These are phyloP conservation scores for Furcasterigmium furcatum DNA, from an alignment of 2,329 filamentous ascomycete genomes.

Conservation along the genomic window DNA sequence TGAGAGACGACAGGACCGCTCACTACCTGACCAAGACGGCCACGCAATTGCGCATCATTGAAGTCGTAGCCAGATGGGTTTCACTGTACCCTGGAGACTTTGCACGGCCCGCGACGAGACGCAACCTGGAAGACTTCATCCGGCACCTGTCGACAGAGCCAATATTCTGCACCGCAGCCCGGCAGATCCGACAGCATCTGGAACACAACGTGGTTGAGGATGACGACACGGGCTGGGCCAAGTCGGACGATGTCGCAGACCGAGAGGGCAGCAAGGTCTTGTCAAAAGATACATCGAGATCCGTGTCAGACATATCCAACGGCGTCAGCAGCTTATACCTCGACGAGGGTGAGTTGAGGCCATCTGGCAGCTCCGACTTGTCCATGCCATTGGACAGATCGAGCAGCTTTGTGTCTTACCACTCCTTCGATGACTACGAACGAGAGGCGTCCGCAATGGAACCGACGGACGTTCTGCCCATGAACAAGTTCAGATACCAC, in stretches of 20 bases:
- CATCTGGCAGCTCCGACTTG: conserved; percentile 42
- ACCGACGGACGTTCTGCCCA: conserved; percentile 63
- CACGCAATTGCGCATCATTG: conserved; percentile 78
- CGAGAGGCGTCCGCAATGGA: conserved; percentile 70
- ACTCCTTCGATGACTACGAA: conserved; percentile 76
- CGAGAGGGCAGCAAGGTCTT: conserved; percentile 27
- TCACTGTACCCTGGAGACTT: conserved; percentile 90
- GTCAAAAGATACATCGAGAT: conserved; percentile 19
- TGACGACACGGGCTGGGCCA: conserved; percentile 92
- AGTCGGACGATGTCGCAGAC: conserved; percentile 58
- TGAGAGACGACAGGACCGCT: conserved; percentile 63
- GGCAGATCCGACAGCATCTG: conserved; percentile 79
- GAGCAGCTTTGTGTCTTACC: conserved; percentile 47
- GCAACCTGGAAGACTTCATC: conserved; percentile 73
- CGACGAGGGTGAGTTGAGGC: conserved; percentile 40
- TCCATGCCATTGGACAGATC: conserved; percentile 36
- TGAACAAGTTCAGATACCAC: conserved; percentile 86
- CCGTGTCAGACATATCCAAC: conserved; percentile 31
- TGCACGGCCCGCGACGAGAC: conserved; percentile 71
- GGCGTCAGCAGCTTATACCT: conserved; percentile 47
- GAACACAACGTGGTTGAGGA: conserved; percentile 73
- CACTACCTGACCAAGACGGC: conserved; percentile 75
- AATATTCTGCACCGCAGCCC: conserved; percentile 79
- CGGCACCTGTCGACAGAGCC: conserved; percentile 69
- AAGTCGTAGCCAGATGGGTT: conserved; percentile 86